Evolutionary conservation across 163 green algal genomes (phyloP).

Genomic region (Prototheca cutis): DNA sequence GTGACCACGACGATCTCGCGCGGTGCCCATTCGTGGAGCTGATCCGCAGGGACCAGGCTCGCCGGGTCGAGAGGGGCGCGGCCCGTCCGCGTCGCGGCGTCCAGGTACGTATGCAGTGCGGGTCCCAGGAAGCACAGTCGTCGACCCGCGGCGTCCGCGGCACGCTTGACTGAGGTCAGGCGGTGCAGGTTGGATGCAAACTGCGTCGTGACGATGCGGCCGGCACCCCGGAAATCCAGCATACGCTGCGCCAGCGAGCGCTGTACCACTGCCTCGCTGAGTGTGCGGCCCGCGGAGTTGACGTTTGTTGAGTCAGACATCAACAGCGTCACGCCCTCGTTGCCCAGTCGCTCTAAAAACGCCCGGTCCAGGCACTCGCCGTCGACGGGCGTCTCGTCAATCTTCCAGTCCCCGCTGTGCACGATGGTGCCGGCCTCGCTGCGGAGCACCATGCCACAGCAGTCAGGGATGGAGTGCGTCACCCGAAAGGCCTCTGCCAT

Average conservation of each 20-base stretch:
- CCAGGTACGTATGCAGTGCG: slow-evolving; percentile 83
- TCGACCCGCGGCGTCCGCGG: slow-evolving; percentile 78
- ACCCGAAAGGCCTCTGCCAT: slow-evolving; percentile 78
- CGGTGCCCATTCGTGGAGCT: slow-evolving; percentile 69
- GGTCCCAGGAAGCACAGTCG: slow-evolving; percentile 88
- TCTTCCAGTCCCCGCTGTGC: slow-evolving; percentile 98
- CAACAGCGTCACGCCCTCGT: slow-evolving; percentile 84
- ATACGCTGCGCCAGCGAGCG: slow-evolving; percentile 57
- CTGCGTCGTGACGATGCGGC: slow-evolving; percentile 84
- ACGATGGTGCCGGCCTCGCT: slow-evolving; percentile 81
- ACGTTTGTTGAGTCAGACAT: slow-evolving; percentile 97
- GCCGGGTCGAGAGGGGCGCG: slow-evolving; percentile 74
- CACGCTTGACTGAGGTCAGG: slow-evolving; percentile 67
- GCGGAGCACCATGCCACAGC: slow-evolving; percentile 85
- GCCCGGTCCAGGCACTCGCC: slow-evolving; percentile 79
- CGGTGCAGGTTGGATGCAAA: slow-evolving; percentile 93
- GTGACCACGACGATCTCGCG: slow-evolving; percentile 79
- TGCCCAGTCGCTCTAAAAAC: slow-evolving; percentile 66
- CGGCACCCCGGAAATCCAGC: slow-evolving; percentile 67
- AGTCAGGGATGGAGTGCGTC: slow-evolving; percentile 97
- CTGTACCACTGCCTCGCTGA: slow-evolving; percentile 63
- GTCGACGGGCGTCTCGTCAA: slow-evolving; percentile 92
- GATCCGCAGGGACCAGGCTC: slow-evolving; percentile 56
- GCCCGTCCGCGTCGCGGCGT: slow-evolving; percentile 67
- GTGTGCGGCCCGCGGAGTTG: slow-evolving; percentile 78